Evolutionary conservation across 1,139 yeast species (phyloP).

Genomic region (Pichia sp.): DNA sequence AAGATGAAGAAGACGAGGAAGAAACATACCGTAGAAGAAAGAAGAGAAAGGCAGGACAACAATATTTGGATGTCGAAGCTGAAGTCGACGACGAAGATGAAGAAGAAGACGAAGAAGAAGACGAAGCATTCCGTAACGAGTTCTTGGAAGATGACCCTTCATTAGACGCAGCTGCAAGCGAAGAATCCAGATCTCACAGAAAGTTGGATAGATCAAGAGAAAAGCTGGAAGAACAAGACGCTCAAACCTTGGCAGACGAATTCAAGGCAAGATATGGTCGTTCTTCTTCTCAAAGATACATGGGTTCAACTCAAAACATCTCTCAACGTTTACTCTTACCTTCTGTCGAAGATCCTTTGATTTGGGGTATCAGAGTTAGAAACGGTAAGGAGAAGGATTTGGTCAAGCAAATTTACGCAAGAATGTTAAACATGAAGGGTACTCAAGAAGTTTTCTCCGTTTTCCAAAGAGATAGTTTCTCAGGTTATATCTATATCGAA

Average conservation of each 20-base stretch:
- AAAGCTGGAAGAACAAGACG: constrained; percentile 91
- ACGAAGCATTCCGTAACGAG: constrained; percentile 82
- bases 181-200: constrained; percentile 77
- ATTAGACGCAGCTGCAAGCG: constrained; percentile 51
- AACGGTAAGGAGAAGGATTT: constrained; percentile 93
- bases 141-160: constrained; percentile 68
- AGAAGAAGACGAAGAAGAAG: constrained; percentile 90
- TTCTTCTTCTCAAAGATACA: constrained; percentile 73
- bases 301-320: constrained; percentile 86
- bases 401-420: constrained; percentile 61
- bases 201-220: constrained; percentile 90
- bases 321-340: constrained; percentile 94
- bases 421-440: constrained; percentile 56
- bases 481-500: constrained; percentile 90
- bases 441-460: constrained; percentile 84
- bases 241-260: constrained; percentile 90
- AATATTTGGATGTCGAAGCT: constrained; percentile 97
- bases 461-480: constrained; percentile 90
- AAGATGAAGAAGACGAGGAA: constrained; percentile 53
- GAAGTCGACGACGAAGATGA: constrained; percentile 99
- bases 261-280: constrained; percentile 92
- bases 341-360: constrained; percentile 93
- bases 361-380: constrained; percentile 93
- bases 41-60: constrained; percentile 72
- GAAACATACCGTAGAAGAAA: constrained; percentile 43